A percentile compares a stretch with the other conserved stretches of the same genome.
phyloP scores from a whole-genome alignment of 1,139 yeast genomes.

The Blastobotrys indianensis region DNA sequence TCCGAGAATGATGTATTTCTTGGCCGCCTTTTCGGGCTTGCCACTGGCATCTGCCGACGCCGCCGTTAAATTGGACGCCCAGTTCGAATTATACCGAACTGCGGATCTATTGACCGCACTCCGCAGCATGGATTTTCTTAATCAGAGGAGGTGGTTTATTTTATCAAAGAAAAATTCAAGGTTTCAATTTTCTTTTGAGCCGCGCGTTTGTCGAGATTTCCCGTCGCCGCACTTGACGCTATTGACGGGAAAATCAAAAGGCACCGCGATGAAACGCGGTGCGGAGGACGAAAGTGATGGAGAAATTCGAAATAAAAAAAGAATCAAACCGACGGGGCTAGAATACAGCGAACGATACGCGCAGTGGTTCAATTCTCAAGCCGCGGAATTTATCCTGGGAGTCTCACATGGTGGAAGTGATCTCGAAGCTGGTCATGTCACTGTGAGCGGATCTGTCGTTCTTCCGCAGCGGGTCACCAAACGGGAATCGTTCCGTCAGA shows the following conservation, averaged over 20 bases:
- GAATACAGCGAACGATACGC: constrained; percentile 11
- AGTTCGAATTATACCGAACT: too few relatives aligned
- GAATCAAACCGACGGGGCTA: not conserved
- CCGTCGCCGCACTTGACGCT: too few relatives aligned
- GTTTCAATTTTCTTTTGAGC: not conserved
- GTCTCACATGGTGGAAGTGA: constrained; percentile 1
- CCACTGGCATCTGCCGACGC: too few relatives aligned
- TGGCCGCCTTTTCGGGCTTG: too few relatives aligned
- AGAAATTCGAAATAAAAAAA: not conserved
- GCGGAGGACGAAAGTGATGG: not conserved
- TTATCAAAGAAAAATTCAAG: not conserved
- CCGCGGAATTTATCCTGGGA: constrained; percentile 16
- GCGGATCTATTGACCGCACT: too few relatives aligned
- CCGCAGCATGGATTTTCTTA: too few relatives aligned
- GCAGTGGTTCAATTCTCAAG: constrained; percentile 20
- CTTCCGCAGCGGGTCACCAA: not conserved
- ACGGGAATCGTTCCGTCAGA: constrained; percentile 1
- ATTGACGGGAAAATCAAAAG: not conserved
- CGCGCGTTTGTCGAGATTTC: too few relatives aligned
- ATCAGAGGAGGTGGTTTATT: too few relatives aligned
- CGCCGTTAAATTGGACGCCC: too few relatives aligned
- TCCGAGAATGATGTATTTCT: constrained; percentile 24
- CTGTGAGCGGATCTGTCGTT: not conserved
- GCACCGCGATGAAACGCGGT: not conserved
- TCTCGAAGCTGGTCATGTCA: constrained; percentile 1